These are phyloP conservation scores for Solanum hybrid DNA, from an alignment of 305 asterid species.

Conservation along the genomic window DNA sequence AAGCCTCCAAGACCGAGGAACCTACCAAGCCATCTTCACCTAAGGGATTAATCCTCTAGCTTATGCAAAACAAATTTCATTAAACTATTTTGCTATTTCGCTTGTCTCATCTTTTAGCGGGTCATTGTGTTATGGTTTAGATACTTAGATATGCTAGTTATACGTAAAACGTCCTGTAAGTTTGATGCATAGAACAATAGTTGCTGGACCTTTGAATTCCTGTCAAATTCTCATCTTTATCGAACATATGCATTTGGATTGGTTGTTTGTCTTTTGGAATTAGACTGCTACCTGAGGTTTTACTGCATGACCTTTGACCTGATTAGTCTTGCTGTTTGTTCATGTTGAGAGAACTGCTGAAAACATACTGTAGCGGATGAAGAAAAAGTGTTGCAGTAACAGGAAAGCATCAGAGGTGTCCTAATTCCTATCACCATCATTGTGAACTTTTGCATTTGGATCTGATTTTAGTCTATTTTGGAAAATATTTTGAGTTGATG, in stretches of 20 bases:
- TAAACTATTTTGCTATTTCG: neutral
- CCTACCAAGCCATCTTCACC: constrained; percentile 33
- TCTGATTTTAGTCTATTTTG: neutral
- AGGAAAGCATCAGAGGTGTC: neutral
- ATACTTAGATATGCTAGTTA: neutral
- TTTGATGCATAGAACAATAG: neutral
- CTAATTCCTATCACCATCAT: neutral
- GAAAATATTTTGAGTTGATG: neutral
- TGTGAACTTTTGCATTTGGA: neutral
- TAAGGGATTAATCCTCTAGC: constrained; percentile 43
- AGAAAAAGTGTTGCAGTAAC: neutral
- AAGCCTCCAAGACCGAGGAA: constrained; percentile 14
- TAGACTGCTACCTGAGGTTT: neutral
- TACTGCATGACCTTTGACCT: neutral
- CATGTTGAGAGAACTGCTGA: neutral
- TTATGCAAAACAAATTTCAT: neutral
- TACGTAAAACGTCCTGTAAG: neutral
- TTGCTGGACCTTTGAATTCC: neutral
- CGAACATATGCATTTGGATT: neutral
- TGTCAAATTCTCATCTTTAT: neutral
- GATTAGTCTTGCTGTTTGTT: neutral
- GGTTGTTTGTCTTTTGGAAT: neutral
- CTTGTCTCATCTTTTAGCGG: neutral
- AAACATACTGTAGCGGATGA: neutral
- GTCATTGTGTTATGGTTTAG: neutral